These are phyloP conservation scores for Aspergillus udagawae DNA, from an alignment of 2,329 filamentous ascomycete species.

Conservation along the genomic window DNA sequence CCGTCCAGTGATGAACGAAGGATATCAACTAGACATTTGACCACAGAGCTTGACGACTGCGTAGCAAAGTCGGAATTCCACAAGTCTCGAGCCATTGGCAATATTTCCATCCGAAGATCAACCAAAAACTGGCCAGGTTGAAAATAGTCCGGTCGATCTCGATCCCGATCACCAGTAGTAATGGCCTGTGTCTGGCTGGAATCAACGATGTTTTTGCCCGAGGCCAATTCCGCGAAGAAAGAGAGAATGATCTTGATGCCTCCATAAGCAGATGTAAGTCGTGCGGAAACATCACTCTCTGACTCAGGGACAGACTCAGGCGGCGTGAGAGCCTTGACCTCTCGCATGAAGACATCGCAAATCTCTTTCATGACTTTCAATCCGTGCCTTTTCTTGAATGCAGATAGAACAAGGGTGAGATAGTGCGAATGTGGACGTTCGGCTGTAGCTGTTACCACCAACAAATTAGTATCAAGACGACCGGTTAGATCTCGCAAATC, in stretches of 20 bases:
- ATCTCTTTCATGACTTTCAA: slow-evolving; percentile 70
- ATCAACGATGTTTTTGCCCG: slow-evolving; percentile 75
- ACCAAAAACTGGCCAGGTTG: slow-evolving; percentile 73
- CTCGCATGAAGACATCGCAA: slow-evolving; percentile 63
- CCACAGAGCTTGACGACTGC: slow-evolving; percentile 69
- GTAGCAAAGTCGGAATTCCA: slow-evolving; percentile 86
- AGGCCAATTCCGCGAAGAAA: slow-evolving; percentile 72
- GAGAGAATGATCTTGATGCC: slow-evolving; percentile 79
- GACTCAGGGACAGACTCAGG: slow-evolving; percentile 38
- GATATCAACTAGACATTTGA: slow-evolving; percentile 78
- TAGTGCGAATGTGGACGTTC: slow-evolving; percentile 49
- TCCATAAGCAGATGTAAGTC: slow-evolving; percentile 51
- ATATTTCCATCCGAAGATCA: slow-evolving; percentile 74
- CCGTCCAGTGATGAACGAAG: slow-evolving; percentile 71
- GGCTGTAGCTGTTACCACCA: slow-evolving; percentile 34
- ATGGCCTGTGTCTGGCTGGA: slow-evolving; percentile 60
- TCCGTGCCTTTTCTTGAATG: slow-evolving; percentile 79
- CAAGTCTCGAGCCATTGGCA: slow-evolving; percentile 70
- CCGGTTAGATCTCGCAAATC: neutral
- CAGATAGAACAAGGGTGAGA: slow-evolving; percentile 72
- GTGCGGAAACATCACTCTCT: slow-evolving; percentile 38
- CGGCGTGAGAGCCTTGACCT: slow-evolving; percentile 49
- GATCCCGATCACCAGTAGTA: slow-evolving; percentile 51
- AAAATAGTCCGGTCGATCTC: slow-evolving; percentile 58
- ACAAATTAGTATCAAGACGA: slow-evolving; percentile 2